phyloP scores from a whole-genome alignment of 2,329 filamentous ascomycete genomes.

The Colletotrichum sp. region DNA sequence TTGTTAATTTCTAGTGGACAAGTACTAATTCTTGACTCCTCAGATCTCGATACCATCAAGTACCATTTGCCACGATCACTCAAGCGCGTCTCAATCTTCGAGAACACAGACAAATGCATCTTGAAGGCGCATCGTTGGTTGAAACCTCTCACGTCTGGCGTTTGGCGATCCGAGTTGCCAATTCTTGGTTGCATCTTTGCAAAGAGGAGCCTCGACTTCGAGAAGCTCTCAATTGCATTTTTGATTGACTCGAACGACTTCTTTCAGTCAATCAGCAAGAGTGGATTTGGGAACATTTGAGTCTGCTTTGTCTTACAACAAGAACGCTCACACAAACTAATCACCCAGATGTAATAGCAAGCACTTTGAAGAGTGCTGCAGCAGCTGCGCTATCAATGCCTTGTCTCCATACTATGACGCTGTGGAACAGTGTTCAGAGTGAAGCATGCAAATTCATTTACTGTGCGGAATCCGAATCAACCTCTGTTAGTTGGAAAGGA shows the following conservation, averaged over 20 bases:
- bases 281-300: constrained; percentile 31
- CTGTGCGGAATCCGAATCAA: not conserved
- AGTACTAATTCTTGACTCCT: not conserved
- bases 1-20: not conserved
- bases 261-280: constrained; percentile 24
- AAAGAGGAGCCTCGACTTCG: constrained; percentile 27
- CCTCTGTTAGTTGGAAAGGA: not conserved
- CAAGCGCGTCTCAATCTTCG: constrained; percentile 29
- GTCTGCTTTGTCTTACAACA: constrained; percentile 37
- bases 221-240: constrained; percentile 33
- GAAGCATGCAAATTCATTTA: constrained; percentile 39
- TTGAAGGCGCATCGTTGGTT: not conserved
- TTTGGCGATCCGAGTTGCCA: not conserved
- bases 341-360: constrained; percentile 21
- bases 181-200: constrained; percentile 25
- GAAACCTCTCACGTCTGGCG: not conserved
- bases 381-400: constrained; percentile 31
- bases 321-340: constrained; percentile 24
- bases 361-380: constrained; percentile 27
- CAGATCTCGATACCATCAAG: constrained; percentile 7
- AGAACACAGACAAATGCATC: constrained; percentile 29
- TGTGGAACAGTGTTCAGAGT: constrained; percentile 35
- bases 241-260: constrained; percentile 32
- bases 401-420: constrained; percentile 31
- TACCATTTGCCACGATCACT: constrained; percentile 25